phyloP scores from a whole-genome alignment of 345 rosid species.

The Ceriops decandra region DNA sequence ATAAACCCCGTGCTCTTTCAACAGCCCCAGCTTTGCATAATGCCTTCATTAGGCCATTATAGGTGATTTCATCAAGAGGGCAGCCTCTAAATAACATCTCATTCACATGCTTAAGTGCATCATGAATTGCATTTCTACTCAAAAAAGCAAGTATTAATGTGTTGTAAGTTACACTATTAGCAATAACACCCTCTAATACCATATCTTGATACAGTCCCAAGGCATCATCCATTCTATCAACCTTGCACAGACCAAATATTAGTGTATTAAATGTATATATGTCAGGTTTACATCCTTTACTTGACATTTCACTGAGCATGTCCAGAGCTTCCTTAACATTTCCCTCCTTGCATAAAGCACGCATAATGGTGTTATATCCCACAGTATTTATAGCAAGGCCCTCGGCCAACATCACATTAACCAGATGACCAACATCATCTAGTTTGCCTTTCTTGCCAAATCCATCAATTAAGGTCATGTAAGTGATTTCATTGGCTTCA shows the following conservation, averaged over 20 bases:
- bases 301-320: conserved; percentile 58
- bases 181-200: conserved; percentile 74
- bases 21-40: conserved; percentile 62
- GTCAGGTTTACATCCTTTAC: conserved; percentile 75
- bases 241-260: conserved; percentile 69
- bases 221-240: conserved; percentile 51
- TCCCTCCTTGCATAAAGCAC: conserved; percentile 54
- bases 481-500: conserved; percentile 58
- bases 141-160: conserved; percentile 57
- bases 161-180: conserved; percentile 80
- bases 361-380: conserved; percentile 66
- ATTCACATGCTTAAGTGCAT: conserved; percentile 66
- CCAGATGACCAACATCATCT: conserved; percentile 44
- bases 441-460: conserved; percentile 61
- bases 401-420: conserved; percentile 48
- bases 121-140: conserved; percentile 54
- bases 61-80: conserved; percentile 63
- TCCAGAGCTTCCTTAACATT: conserved; percentile 52
- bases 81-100: conserved; percentile 82
- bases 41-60: conserved; percentile 66
- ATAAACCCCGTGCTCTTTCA: conserved; percentile 61
- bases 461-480: conserved; percentile 57
- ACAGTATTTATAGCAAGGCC: conserved; percentile 64
- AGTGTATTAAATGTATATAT: conserved; percentile 72
- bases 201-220: conserved; percentile 54